Evolutionary conservation across 1,284 basidiomycete genomes (phyloP), one percentile per base, ranked within the genome.

Genomic region (Boletus sp.): DNA sequence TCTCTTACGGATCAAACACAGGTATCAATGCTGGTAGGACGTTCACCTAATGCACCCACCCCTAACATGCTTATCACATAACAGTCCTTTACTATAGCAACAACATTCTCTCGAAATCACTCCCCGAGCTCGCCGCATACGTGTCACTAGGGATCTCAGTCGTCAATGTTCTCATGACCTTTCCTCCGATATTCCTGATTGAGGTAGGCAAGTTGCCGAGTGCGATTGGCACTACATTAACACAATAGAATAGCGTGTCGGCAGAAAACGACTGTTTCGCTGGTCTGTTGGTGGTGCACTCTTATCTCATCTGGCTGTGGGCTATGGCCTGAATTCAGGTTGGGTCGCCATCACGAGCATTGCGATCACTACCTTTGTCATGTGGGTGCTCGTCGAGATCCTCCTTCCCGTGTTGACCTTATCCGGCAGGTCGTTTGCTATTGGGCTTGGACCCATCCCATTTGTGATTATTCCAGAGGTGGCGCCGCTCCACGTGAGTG

Each of bases 381-480:
- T 89, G 88, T 91, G 71, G 52, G 85, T 78, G 16, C n/a, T 14
- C 27, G n/a, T 52, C 11, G 21, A 16, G 28, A 57, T 38, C 28
- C 55, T 33, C 27, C 38, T 52, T 61, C 43, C 40, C 43, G 48
- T 28, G 48, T 52, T 49, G 44, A 63, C 37, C 17, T 23, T 53
- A 56, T 37, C 52, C 23, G 43, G 33, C 62, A 93, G 91, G 72
- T 91, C 91, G 0, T 98, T 97, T 73, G 91, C 93, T 0, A 78
- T 93, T 43, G 95, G 95, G 2, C 81, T 97, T n/a, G 95, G 95
- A 1, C 95, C 95, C 1, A 79, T 97, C 38, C 95, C 95, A 0
- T 97, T 95, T 72, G 87, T 98, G 47, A 90, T 97, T 75, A 88
- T 97, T 35, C 88, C 94, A n/a, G 95, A 98, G 71, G 85, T 97